Percentiles rank a stretch among this genome's conserved stretches.
These are phyloP conservation scores for Fusarium equiseti DNA, from an alignment of 2,329 filamentous ascomycete genomes.

Conservation along the genomic window DNA sequence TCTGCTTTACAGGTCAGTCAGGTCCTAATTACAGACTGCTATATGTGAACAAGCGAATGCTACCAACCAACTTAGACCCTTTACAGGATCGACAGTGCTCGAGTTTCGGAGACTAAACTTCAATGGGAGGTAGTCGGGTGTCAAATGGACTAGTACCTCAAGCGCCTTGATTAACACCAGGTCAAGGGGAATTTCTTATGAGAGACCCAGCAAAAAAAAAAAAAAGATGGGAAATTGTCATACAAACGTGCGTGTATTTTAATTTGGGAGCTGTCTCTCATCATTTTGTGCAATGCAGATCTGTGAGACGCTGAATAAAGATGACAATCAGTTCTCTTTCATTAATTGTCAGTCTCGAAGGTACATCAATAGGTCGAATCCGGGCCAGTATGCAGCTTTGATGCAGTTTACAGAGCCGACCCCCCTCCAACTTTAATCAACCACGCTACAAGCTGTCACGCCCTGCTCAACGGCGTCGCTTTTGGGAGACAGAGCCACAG, in stretches of 20 bases:
- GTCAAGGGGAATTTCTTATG: slow-evolving; percentile 13
- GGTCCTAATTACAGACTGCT: slow-evolving; percentile 6
- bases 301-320: not conserved
- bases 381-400: not conserved
- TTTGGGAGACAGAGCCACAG: slow-evolving; percentile 5
- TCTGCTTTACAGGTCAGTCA: slow-evolving; percentile 6
- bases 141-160: not conserved
- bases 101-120: slow-evolving; percentile 34
- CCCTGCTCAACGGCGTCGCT: slow-evolving; percentile 17
- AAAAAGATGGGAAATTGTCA: slow-evolving; percentile 23
- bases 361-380: not conserved
- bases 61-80: slow-evolving; percentile 24
- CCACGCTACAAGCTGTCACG: slow-evolving; percentile 13
- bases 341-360: not conserved
- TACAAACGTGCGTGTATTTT: slow-evolving; percentile 8
- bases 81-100: slow-evolving; percentile 15
- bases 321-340: not conserved
- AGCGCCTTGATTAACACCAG: slow-evolving; percentile 10
- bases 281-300: slow-evolving; percentile 32
- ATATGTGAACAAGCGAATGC: slow-evolving; percentile 16
- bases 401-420: not conserved
- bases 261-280: slow-evolving; percentile 21
- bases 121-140: not conserved
- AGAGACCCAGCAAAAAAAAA: slow-evolving; percentile 30
- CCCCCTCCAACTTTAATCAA: slow-evolving; percentile 28